Percentiles rank a stretch among this genome's conserved stretches.
Conservation (phyloP, 1,284 basidiomycete species). For the Microbotryum lychnidis-dioicae region DNA sequence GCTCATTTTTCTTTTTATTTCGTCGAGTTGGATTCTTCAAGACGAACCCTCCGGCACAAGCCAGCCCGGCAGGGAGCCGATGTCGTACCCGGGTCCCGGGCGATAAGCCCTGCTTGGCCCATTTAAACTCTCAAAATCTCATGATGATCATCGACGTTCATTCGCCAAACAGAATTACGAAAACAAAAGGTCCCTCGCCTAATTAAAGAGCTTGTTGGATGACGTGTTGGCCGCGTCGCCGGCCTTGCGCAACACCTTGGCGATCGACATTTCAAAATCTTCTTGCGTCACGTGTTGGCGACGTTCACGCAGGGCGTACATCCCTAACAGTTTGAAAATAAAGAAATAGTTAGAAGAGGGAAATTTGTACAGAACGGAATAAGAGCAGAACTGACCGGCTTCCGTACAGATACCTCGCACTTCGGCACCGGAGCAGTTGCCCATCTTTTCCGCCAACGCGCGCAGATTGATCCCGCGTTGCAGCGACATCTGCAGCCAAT, state of each 20-base stretch:
- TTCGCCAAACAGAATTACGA: too few species aligned
- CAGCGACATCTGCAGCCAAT: constrained; percentile 70
- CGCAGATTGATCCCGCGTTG: constrained; percentile 96
- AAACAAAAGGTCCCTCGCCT: constrained; percentile 4
- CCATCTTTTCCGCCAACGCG: constrained; percentile 96
- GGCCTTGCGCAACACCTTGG: constrained; percentile 54
- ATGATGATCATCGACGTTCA: too few species aligned
- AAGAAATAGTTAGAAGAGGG: background rate
- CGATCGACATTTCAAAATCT: constrained; percentile 96
- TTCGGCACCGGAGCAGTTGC: constrained; percentile 87
- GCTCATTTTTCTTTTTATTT: too few species aligned
- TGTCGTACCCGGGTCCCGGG: too few species aligned
- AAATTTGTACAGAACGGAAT: background rate
- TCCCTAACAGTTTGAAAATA: constrained; percentile 49
- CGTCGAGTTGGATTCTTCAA: too few species aligned
- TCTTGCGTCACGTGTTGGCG: constrained; percentile 96
- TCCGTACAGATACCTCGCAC: constrained; percentile 98
- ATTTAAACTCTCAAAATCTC: too few species aligned
- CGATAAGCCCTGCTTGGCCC: too few species aligned
- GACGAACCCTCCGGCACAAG: too few species aligned
- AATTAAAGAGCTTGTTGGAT: constrained; percentile 42
- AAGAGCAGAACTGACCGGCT: constrained; percentile 56
- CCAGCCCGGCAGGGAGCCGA: too few species aligned
- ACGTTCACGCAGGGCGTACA: constrained; percentile 93
- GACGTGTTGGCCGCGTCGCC: constrained; percentile 38